Evolutionary conservation across 2,329 filamentous ascomycete genomes (phyloP).

Genomic region (Sphaerulina musiva): DNA sequence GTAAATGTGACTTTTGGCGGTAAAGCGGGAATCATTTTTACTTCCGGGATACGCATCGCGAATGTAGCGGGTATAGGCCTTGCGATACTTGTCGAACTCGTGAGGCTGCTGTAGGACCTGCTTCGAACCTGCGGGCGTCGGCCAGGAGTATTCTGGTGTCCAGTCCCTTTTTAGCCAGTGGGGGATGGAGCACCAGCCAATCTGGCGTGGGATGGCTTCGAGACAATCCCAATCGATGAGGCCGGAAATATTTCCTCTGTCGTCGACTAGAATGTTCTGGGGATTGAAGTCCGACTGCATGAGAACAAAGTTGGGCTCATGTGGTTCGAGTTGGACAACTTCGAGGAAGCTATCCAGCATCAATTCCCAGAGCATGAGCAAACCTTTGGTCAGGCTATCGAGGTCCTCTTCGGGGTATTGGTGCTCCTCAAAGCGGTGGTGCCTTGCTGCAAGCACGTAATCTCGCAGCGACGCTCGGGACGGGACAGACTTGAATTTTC

Average conservation of each 20-base stretch:
- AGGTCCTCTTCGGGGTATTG: conserved; percentile 1
- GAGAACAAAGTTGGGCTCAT: conserved; percentile 16
- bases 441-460: conserved; percentile 9
- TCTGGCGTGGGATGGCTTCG: conserved; percentile 16
- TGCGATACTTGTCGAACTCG: conserved; percentile 16
- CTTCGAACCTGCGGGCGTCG: background rate
- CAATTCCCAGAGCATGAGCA: conserved; percentile 14
- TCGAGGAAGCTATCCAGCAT: conserved; percentile 17
- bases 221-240: conserved; percentile 21
- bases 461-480: conserved; percentile 10
- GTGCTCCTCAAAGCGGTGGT: conserved; percentile 8
- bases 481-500: conserved; percentile 8
- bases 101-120: conserved; percentile 10
- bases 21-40: conserved; percentile 11
- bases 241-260: conserved; percentile 12
- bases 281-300: conserved; percentile 22
- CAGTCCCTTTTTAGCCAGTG: conserved; percentile 18
- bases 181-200: conserved; percentile 15
- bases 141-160: conserved; percentile 14
- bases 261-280: conserved; percentile 18
- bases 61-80: conserved; percentile 15
- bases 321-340: conserved; percentile 5
- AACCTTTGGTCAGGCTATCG: conserved; percentile 4
- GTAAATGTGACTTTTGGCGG: conserved; percentile 20
- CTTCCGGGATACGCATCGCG: conserved; percentile 11